A percentile compares a stretch with the other conserved stretches of the same genome.
Conservation (phyloP, 257 asterid species). For the Agastache rugosa region DNA sequence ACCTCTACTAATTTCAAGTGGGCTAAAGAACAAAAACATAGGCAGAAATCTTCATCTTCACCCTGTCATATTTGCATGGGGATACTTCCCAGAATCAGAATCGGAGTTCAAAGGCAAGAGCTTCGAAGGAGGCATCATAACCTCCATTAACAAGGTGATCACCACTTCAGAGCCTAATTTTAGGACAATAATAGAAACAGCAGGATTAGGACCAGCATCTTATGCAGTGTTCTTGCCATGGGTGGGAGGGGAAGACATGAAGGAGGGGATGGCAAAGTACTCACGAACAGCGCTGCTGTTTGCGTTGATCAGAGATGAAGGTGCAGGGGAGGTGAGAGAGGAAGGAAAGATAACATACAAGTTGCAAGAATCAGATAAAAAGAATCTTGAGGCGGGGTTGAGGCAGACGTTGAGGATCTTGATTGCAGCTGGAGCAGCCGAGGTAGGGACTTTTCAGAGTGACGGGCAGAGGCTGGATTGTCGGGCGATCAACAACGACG, state of each 20-base stretch:
- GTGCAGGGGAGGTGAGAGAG: constrained; percentile 58
- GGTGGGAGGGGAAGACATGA: constrained; percentile 58
- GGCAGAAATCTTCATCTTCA: constrained; percentile 72
- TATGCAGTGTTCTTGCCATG: constrained; percentile 55
- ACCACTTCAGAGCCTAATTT: constrained; percentile 39
- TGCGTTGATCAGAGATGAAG: constrained; percentile 47
- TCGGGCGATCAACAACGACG: constrained; percentile 39
- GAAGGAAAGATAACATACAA: constrained; percentile 46
- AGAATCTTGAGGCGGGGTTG: constrained; percentile 51
- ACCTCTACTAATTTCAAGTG: constrained; percentile 57
- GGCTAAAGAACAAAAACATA: constrained; percentile 52
- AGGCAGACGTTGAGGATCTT: constrained; percentile 54
- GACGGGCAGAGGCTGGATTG: constrained; percentile 57
- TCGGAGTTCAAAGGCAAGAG: constrained; percentile 48
- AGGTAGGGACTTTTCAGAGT: constrained; percentile 62
- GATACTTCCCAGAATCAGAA: constrained; percentile 59
- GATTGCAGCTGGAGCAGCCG: constrained; percentile 70
- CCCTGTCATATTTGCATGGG: constrained; percentile 65
- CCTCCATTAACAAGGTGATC: constrained; percentile 52
- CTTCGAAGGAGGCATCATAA: constrained; percentile 66
- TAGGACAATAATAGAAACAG: constrained; percentile 52
- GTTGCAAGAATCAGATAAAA: constrained; percentile 37
- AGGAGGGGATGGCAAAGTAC: constrained; percentile 56
- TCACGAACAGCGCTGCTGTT: constrained; percentile 57
- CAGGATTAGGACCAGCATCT: constrained; percentile 53